These are phyloP conservation scores for Tolypocladium cylindrosporum DNA, from an alignment of 2,329 filamentous ascomycete species.

Conservation along the genomic window DNA sequence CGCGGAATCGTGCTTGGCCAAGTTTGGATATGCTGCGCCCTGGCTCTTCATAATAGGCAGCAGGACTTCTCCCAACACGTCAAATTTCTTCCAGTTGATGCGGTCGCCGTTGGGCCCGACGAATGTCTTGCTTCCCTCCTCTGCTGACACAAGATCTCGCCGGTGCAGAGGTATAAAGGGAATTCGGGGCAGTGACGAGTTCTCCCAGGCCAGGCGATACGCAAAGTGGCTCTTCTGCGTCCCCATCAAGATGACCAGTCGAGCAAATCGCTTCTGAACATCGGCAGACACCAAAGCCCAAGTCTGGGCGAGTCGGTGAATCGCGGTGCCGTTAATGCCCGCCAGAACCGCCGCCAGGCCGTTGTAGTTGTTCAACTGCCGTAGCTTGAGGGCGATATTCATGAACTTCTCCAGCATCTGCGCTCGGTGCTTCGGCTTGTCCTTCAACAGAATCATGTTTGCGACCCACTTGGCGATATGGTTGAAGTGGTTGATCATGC, in stretches of 20 bases:
- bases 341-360: conserved; percentile 88
- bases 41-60: conserved; percentile 88
- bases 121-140: conserved; percentile 87
- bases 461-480: conserved; percentile 75
- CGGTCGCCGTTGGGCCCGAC: conserved; percentile 61
- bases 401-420: conserved; percentile 93
- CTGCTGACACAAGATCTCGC: conserved; percentile 81
- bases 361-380: conserved; percentile 95
- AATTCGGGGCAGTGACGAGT: conserved; percentile 80
- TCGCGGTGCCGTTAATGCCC: conserved; percentile 78
- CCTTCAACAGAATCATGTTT: conserved; percentile 76
- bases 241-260: conserved; percentile 84
- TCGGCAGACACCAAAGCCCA: conserved; percentile 62
- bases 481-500: conserved; percentile 91
- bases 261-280: conserved; percentile 74
- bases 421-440: conserved; percentile 92
- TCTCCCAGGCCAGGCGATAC: conserved; percentile 96
- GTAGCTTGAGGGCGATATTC: conserved; percentile 74
- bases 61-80: conserved; percentile 87
- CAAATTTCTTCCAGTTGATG: conserved; percentile 98
- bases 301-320: conserved; percentile 76
- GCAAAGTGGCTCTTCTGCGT: conserved; percentile 87
- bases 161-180: conserved; percentile 87
- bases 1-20: conserved; percentile 59
- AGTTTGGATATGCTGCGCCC: conserved; percentile 66